phyloP scores from a whole-genome alignment of 306 rosid genomes.

The Lupinus albus region DNA sequence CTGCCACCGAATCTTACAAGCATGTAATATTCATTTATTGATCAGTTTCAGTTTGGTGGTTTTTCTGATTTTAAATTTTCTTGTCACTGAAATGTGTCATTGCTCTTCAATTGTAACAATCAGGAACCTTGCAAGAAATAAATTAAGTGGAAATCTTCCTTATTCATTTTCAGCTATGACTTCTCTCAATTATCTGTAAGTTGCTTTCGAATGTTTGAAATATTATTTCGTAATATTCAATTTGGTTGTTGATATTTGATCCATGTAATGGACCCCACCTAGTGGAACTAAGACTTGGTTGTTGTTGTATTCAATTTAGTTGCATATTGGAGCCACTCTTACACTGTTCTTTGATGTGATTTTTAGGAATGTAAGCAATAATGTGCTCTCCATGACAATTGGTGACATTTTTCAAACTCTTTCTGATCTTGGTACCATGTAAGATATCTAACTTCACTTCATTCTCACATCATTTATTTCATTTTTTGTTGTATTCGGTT shows the following conservation, averaged over 20 bases:
- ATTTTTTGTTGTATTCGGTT: constrained; percentile 18
- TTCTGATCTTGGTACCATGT: constrained; percentile 67
- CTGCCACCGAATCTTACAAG: constrained; percentile 94
- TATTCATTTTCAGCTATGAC: constrained; percentile 78
- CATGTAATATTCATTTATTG: constrained; percentile 63
- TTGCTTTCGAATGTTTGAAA: constrained; percentile 34
- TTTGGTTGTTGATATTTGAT: no score
- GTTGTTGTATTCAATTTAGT: constrained; percentile 34
- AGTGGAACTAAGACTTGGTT: no score
- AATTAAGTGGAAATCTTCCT: constrained; percentile 87
- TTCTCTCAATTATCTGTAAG: constrained; percentile 81
- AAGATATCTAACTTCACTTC: constrained; percentile 48
- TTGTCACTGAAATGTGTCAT: constrained; percentile 18
- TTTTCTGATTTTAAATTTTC: constrained; percentile 25
- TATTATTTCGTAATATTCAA: constrained; percentile 12
- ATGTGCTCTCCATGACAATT: constrained; percentile 61
- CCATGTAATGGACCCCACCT: no score
- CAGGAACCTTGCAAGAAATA: constrained; percentile 87
- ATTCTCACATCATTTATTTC: constrained; percentile 21
- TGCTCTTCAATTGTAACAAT: constrained; percentile 22
- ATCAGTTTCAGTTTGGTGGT: constrained; percentile 25
- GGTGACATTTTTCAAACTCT: constrained; percentile 70
- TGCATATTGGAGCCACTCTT: constrained; percentile 31
- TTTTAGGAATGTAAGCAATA: constrained; percentile 77
- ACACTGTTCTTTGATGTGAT: constrained; percentile 29